These are phyloP conservation scores for Dothideomycetidae sp. DNA, from an alignment of 2,329 filamentous ascomycete genomes.

Conservation along the genomic window DNA sequence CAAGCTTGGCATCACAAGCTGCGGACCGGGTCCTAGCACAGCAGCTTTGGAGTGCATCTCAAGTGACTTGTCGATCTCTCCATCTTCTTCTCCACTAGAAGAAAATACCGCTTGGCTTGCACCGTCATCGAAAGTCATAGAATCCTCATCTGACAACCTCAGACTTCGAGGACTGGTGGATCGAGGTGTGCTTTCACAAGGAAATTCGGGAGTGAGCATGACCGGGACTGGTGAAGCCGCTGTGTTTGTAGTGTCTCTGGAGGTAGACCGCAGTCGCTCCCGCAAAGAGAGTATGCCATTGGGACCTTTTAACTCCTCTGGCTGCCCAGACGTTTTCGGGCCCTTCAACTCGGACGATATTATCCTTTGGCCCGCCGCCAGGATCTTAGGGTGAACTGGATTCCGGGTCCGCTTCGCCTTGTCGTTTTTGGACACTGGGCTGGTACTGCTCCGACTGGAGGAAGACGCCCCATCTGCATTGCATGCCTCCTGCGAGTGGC, in stretches of 20 bases:
- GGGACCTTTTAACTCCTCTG: constrained; percentile 16
- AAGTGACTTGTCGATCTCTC: constrained; percentile 16
- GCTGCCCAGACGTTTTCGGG: constrained; percentile 11
- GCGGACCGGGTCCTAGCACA: constrained; percentile 33
- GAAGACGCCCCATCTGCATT: constrained; percentile 11
- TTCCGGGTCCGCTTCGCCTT: constrained; percentile 21
- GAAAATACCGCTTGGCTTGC: constrained; percentile 40
- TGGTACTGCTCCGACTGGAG: constrained; percentile 13
- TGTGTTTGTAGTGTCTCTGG: constrained; percentile 20
- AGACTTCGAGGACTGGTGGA: constrained; percentile 45
- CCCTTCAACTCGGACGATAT: constrained; percentile 19
- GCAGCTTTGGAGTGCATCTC: constrained; percentile 26
- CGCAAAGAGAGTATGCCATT: constrained; percentile 17
- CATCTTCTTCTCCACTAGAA: constrained; percentile 43
- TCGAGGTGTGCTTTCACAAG: constrained; percentile 44
- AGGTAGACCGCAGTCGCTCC: constrained; percentile 18
- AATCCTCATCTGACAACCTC: constrained; percentile 43
- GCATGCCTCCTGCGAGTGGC: constrained; percentile 9
- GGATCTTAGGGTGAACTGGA: constrained; percentile 23
- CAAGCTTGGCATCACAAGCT: constrained; percentile 96
- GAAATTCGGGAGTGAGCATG: constrained; percentile 35
- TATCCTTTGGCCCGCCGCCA: constrained; percentile 21
- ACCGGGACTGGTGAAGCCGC: constrained; percentile 35
- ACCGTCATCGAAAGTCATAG: constrained; percentile 37
- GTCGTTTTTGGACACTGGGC: constrained; percentile 9